phyloP scores from a whole-genome alignment of 768 basidiomycete genomes.

The Trametes elegans region DNA sequence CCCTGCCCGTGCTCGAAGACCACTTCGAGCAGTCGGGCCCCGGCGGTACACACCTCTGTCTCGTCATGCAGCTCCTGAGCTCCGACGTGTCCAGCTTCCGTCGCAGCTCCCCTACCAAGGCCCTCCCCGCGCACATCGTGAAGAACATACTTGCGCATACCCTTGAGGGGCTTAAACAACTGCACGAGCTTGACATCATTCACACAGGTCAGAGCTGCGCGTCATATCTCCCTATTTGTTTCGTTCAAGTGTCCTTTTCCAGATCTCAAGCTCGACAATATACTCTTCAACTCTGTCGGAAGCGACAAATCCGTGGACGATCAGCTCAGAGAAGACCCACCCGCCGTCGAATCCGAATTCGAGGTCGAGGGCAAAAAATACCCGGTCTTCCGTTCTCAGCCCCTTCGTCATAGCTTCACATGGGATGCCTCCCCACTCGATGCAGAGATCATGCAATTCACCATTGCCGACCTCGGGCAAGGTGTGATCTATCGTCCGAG shows the following conservation, averaged over 20 bases:
- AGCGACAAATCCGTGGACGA: constrained; percentile 12
- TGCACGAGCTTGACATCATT: constrained; percentile 23
- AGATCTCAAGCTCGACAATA: constrained; percentile 31
- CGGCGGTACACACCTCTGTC: constrained; percentile 24
- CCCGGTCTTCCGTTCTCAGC: constrained; percentile 20
- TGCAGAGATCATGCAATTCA: constrained; percentile 13
- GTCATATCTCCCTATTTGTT: neutral
- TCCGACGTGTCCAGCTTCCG: constrained; percentile 23
- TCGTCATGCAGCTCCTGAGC: constrained; percentile 22
- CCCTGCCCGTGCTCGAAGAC: constrained; percentile 23
- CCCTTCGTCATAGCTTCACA: constrained; percentile 15
- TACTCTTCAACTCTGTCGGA: constrained; percentile 22
- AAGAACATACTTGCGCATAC: constrained; percentile 20
- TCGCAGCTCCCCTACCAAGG: constrained; percentile 19
- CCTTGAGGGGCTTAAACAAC: constrained; percentile 13
- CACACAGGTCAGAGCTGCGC: constrained; percentile 22
- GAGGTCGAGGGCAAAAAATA: constrained; percentile 5
- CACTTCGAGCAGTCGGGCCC: constrained; percentile 17
- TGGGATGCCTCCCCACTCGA: constrained; percentile 17
- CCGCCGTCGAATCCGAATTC: constrained; percentile 6
- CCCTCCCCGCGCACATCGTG: constrained; percentile 18
- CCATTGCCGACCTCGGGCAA: constrained; percentile 24
- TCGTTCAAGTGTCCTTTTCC: neutral
- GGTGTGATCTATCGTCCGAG: constrained; percentile 12
- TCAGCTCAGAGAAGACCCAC: neutral